Base-by-base conservation (phyloP, 345 rosid genomes). In the Salix suchowensis region DNA sequence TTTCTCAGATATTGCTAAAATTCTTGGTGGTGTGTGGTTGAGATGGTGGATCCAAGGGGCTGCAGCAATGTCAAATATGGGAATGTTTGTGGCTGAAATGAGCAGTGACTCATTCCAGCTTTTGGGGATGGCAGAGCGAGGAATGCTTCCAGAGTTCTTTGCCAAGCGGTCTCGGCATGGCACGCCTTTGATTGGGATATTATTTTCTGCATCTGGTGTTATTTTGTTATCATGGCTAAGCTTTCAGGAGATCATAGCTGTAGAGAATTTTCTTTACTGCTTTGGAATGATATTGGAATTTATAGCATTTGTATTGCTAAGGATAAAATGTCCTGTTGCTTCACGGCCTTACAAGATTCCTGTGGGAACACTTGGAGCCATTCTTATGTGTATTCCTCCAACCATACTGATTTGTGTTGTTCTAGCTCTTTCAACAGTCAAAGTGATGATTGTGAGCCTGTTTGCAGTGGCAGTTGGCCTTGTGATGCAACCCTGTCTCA, bases 51-150 rank as follows among this genome's bases (percentile, higher is more conserved):
- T 91, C 77, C 96, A 89, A 80, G 92, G 83, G 2, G 96, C 94
- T 73, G 90, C 94, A 4, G 92, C 94, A 21, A 77, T 86, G 75
- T 87, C 94, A 67, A 91, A 91, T 78, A 87, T 90, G 90, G 94
- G 92, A 52, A 90, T 89, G 92, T 90, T 89, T 79, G 69, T 90
- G 50, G 92, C 92, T 1, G 92, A 91, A 81, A 91, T 91, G 94
- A 91, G 96, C 83, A 90, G 92, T 0, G 94, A 91, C 79, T 88
- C 94, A 15, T 91, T 91, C 73, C 96, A 91, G 62, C 92, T 91
- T 74, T 77, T 91, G n/a, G 96, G 96, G 12, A 91, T 91, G 94
- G 94, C 94, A 9, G 94, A 91, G 67, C 87, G 87, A 1, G 92
- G 92, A 7, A 88, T 88, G 96, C 85, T 91, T 65, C 96, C 96